phyloP scores from a whole-genome alignment of 176 grass and related monocot genomes.

The Oryza glaberrima region DNA sequence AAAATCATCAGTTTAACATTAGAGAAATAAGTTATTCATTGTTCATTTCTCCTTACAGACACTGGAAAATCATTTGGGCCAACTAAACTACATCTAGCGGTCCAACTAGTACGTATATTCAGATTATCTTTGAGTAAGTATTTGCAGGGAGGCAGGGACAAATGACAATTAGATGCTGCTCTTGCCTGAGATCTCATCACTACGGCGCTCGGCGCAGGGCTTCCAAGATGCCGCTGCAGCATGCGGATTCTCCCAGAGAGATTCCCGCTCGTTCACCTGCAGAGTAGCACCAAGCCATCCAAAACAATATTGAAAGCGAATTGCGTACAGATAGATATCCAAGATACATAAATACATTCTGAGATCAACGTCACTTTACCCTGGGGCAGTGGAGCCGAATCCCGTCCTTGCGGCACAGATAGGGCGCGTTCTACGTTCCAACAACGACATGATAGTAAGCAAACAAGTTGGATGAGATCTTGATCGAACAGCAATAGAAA shows the following conservation, averaged over 20 bases:
- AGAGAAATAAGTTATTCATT: not conserved
- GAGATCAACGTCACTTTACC: conserved; percentile 49
- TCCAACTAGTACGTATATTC: not conserved
- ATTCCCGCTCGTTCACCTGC: conserved; percentile 60
- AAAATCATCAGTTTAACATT: not conserved
- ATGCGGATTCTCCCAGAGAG: conserved; percentile 95
- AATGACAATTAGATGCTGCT: not conserved
- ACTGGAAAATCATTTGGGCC: not conserved
- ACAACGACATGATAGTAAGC: conserved; percentile 8
- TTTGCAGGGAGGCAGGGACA: not conserved
- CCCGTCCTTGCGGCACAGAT: conserved; percentile 89
- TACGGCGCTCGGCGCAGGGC: conserved; percentile 73
- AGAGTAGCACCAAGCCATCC: conserved; percentile 23
- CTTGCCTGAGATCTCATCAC: conserved; percentile 76
- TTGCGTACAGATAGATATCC: not conserved
- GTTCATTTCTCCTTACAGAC: not conserved
- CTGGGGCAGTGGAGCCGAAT: conserved; percentile 86
- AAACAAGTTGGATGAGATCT: conserved; percentile 31
- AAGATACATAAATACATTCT: conserved; percentile 11
- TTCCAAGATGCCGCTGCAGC: conserved; percentile 83
- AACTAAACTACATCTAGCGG: not conserved
- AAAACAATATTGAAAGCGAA: conserved; percentile 11
- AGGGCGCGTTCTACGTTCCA: conserved; percentile 69
- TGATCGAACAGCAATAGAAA: not conserved
- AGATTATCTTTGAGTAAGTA: not conserved